Base-by-base conservation (phyloP, 139 green algal species). In the Closterium sp. region DNA sequence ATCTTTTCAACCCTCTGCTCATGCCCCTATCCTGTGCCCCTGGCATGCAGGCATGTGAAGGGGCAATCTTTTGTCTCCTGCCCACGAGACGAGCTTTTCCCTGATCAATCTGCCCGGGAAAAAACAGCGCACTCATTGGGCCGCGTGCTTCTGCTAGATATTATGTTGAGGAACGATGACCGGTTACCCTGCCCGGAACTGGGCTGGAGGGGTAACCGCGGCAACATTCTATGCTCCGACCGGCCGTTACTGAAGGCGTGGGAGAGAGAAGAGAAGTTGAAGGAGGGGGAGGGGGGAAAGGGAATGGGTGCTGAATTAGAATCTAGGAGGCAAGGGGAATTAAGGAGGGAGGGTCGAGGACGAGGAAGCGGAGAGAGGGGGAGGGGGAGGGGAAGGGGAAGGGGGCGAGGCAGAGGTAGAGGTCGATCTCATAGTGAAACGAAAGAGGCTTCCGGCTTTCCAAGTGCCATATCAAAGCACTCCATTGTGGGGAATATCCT, bases 141-240 rank as follows among this genome's bases (percentile, higher is more conserved):
- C 30, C 69, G 87, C 25, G 91, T 93, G 32, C 35, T 93, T 28
- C 33, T 92, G n/a, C 87, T 93, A 12, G 91, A 93, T 89, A 33
- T 93, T 5, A 31, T 93, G 34, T 25, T 93, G 35, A 43, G 87
- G 28, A 93, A 93, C 91, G 34, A 86, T 1, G 91, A 93, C 86
- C 91, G 91, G 35, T 36, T 93, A 38, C 19, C 38, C 30, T 92
- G 87, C 87, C 25, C 10, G 30, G 88, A 55, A 43, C 35, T 93
- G 33, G 87, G 66, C n/a, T 93, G 91, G 91, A 28, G 87, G 86
- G 90, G 34, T 28, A 93, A 93, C 23, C 64, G 88, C 21, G 55
- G 43, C 23, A 93, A 93, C 91, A 35, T 93, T 28, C 30, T 92
- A 43, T 92, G 64, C 30, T 30, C 89, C 34, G 10, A 76, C 55